These are phyloP conservation scores for Ophiosphaerella herpotricha DNA, from an alignment of 2,329 filamentous ascomycete genomes.

Conservation along the genomic window DNA sequence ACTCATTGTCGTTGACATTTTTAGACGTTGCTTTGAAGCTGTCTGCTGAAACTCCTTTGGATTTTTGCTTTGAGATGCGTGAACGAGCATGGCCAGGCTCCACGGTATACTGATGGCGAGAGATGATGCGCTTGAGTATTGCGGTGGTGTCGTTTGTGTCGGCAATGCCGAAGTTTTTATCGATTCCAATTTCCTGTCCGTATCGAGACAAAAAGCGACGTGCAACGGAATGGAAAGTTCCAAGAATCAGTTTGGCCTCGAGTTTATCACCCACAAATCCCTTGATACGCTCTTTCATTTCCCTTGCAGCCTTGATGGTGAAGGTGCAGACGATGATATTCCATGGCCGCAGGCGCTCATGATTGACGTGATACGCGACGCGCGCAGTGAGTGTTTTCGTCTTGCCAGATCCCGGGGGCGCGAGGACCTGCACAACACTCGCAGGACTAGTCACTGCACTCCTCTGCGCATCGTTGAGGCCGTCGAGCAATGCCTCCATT, in stretches of 20 bases:
- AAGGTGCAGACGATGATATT: constrained; percentile 96
- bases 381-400: constrained; percentile 94
- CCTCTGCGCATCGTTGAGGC: constrained; percentile 67
- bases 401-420: constrained; percentile 76
- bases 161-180: constrained; percentile 86
- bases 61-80: constrained; percentile 72
- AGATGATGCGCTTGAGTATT: constrained; percentile 82
- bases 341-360: constrained; percentile 73
- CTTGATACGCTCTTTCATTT: constrained; percentile 90
- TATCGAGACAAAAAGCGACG: constrained; percentile 83
- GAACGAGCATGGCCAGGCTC: constrained; percentile 72
- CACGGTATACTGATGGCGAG: constrained; percentile 68
- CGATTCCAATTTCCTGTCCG: constrained; percentile 80
- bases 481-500: constrained; percentile 62
- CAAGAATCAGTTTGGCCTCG: constrained; percentile 78
- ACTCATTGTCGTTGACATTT: constrained; percentile 64
- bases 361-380: constrained; percentile 82
- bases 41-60: constrained; percentile 57
- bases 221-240: constrained; percentile 94
- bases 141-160: constrained; percentile 79
- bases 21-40: constrained; percentile 49
- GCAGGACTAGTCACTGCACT: constrained; percentile 67
- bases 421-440: constrained; percentile 64
- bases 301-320: constrained; percentile 89
- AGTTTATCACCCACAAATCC: constrained; percentile 77